Base-by-base conservation (phyloP, 768 basidiomycete species). In the Neoboletus magnificus region DNA sequence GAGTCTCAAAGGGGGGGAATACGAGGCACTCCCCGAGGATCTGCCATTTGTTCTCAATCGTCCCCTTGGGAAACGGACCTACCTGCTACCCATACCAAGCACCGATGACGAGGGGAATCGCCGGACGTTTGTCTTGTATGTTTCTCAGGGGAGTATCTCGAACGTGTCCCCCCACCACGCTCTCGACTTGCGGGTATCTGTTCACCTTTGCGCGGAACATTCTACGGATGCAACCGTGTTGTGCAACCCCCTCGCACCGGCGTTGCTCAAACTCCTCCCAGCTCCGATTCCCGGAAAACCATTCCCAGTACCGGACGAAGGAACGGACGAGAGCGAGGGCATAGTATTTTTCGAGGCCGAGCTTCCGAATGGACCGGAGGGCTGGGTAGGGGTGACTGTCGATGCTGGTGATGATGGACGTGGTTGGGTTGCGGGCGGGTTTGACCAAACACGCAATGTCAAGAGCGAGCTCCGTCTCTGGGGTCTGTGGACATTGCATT, bases 251-350 rank as follows among this genome's bases (percentile, higher is more conserved):
- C 64, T 82, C 22, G 62, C 58, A 33, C 85, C 89, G 2, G 61
- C 63, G 5, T 72, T 72, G 4, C 72, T 89, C 27, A 84, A 78
- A 64, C 78, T 89, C 8, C 73, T 93, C 9, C 91, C 91, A 1
- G 78, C 78, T 60, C 83, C 87, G 25, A 62, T 76, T 11, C 73
- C 76, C 12, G 81, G 77, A 3, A 71, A 69, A 40, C 68, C 74
- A 12, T 91, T 91, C 61, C 91, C 89, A 6, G 71, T 81, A 0
- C 86, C 88, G 15, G 69, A 81, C 16, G 84, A 86, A 68, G 89
- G 89, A 0, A 68, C 80, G 0, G 87, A 89, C 50, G 88, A 92
- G 66, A 87, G 85, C 10, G 89, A 90, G 54, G 89, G 87, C 0
- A 74, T 86, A 2, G 85, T 85, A 5, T 71, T 85, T 25, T 89